phyloP scores from a whole-genome alignment of 495 filamentous ascomycete genomes.

The Aspergillus coremiiformis region DNA sequence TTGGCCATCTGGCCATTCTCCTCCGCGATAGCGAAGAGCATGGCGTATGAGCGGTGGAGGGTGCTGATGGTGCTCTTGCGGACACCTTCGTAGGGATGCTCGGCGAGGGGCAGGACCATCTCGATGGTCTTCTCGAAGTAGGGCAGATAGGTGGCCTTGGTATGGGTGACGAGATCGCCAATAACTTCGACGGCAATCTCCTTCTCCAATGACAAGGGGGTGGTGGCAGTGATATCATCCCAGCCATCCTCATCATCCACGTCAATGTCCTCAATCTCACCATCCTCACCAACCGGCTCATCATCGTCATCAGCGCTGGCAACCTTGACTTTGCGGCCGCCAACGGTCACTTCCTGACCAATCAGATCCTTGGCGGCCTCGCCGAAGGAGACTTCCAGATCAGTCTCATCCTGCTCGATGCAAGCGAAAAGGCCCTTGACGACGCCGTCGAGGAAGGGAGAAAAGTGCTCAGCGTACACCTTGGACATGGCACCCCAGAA shows the following conservation, averaged over 20 bases:
- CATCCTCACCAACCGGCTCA: conserved; percentile 39
- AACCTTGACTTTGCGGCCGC: conserved; percentile 79
- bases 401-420: conserved; percentile 83
- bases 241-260: conserved; percentile 73
- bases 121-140: conserved; percentile 90
- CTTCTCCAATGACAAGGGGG: conserved; percentile 87
- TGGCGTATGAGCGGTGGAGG: conserved; percentile 86
- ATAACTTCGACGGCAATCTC: conserved; percentile 94
- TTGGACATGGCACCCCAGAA: conserved; percentile 92
- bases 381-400: conserved; percentile 70
- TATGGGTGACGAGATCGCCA: conserved; percentile 83
- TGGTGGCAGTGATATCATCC: conserved; percentile 75
- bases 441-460: conserved; percentile 76
- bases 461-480: conserved; percentile 87
- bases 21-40: conserved; percentile 79
- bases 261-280: conserved; percentile 55
- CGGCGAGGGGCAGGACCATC: conserved; percentile 65
- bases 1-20: conserved; percentile 69
- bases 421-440: conserved; percentile 78
- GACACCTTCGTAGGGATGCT: conserved; percentile 89
- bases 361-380: conserved; percentile 71
- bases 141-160: conserved; percentile 66
- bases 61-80: conserved; percentile 85
- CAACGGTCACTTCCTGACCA: conserved; percentile 66
- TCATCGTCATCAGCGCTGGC: conserved; percentile 51